Base-by-base conservation (phyloP, 768 basidiomycete species). In the Dioszegia aurantiaca region DNA sequence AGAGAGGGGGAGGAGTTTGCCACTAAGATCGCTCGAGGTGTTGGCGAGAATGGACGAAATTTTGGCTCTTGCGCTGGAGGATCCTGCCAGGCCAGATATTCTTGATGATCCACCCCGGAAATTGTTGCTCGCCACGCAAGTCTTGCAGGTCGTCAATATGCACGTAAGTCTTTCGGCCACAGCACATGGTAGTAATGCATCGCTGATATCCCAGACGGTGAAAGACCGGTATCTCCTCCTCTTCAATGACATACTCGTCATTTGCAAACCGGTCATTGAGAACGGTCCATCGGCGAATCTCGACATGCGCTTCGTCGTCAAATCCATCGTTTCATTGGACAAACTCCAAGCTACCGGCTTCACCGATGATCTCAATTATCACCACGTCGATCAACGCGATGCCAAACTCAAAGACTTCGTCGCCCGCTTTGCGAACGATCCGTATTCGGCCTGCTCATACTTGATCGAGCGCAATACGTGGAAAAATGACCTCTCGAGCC, bases 151-250 rank as follows among this genome's bases (percentile, higher is more conserved):
- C 14, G 90, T 90, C 65, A 91, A 95, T 77, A 82, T 86, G 40
- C 58, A 77, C 51, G 77, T 75, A 33, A 71, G 73, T 70, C n/a
- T 27, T 21, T 6, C 14, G 8, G 12, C 14, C 28, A 10, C n/a
- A n/a, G n/a, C n/a, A n/a, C n/a, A n/a, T n/a, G n/a, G n/a, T n/a
- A n/a, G n/a, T n/a, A n/a, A n/a, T n/a, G n/a, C n/a, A n/a, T n/a
- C n/a, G 54, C 51, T 60, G 54, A 64, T 27, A 27, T 16, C 42
- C 17, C 87, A 94, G 76, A 92, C 89, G 0, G 88, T 92, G 75
- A 97, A 98, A 77, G 92, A 97, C 70, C 86, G 95, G 11, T 90
- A 90, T 79, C 83, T 98, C 10, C 93, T 98, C 80, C 82, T 98
- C n/a, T 99, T 99, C 82, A 90, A 81, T 75, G 95, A 99, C 75